Conservation (phyloP, 768 basidiomycete genomes). For the Asterophora parasitica region DNA sequence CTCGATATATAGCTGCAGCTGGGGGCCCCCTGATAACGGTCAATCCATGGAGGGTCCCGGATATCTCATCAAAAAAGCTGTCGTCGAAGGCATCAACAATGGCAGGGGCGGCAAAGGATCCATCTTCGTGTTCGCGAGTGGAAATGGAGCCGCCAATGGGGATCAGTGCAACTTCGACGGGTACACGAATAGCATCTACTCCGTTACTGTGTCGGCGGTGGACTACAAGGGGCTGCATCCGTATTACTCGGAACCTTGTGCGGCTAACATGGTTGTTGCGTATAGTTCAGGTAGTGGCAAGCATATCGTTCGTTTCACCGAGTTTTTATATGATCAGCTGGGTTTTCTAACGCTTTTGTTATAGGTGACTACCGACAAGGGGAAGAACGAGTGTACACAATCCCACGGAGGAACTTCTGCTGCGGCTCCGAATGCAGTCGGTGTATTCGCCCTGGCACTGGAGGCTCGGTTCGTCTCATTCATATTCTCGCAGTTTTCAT, state of each 20-base stretch:
- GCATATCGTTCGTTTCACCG: constrained; percentile 67
- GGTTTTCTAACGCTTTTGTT: constrained; percentile 9
- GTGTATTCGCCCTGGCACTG: constrained; percentile 87
- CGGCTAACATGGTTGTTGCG: constrained; percentile 94
- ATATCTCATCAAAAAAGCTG: constrained; percentile 87
- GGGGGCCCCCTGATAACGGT: constrained; percentile 98
- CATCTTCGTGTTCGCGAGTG: constrained; percentile 95
- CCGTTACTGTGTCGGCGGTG: constrained; percentile 92
- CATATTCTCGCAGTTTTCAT: neutral
- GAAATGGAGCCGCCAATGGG: constrained; percentile 85
- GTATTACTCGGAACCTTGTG: constrained; percentile 95
- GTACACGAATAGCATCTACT: constrained; percentile 97
- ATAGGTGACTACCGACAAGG: constrained; percentile 93
- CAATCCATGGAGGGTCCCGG: constrained; percentile 91
- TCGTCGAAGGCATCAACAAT: constrained; percentile 89
- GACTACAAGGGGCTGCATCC: constrained; percentile 93
- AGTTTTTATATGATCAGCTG: constrained; percentile 1
- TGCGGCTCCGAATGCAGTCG: constrained; percentile 94
- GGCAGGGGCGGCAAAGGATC: constrained; percentile 89
- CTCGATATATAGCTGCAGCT: constrained; percentile 93
- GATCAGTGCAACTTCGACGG: constrained; percentile 99
- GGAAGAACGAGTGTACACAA: constrained; percentile 73
- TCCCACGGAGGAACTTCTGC: constrained; percentile 96
- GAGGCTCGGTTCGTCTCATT: constrained; percentile 61
- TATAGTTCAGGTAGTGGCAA: constrained; percentile 94